These are phyloP conservation scores for Paracorniculantispora psalliotae DNA, from an alignment of 2,329 filamentous ascomycete genomes.

Conservation along the genomic window DNA sequence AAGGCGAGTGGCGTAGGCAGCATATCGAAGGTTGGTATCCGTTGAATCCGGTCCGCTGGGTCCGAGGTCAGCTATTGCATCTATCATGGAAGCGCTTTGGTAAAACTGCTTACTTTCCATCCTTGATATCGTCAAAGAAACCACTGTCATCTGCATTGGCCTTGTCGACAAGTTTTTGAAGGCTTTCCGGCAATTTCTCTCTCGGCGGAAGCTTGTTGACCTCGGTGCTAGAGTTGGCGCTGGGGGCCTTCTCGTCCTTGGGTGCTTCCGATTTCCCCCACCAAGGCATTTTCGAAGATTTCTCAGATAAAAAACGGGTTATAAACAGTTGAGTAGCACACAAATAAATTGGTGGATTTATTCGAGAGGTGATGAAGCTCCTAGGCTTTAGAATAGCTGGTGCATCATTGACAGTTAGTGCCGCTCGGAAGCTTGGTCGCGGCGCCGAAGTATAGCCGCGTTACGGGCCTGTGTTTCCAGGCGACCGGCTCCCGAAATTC, in stretches of 20 bases:
- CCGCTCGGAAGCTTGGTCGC: constrained; percentile 2
- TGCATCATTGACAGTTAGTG: background rate
- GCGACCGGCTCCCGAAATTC: constrained; percentile 20
- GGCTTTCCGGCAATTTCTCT: constrained; percentile 47
- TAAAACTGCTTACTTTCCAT: constrained; percentile 63
- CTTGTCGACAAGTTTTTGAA: constrained; percentile 55
- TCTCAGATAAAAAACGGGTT: background rate
- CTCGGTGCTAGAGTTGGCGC: constrained; percentile 24
- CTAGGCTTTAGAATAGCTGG: background rate
- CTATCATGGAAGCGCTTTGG: constrained; percentile 7
- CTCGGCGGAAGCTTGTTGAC: constrained; percentile 42
- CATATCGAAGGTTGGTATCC: constrained; percentile 82
- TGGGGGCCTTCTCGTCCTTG: constrained; percentile 21
- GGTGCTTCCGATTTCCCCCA: constrained; percentile 36
- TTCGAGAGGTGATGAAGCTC: background rate
- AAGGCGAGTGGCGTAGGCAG: constrained; percentile 80
- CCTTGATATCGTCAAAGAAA: constrained; percentile 71
- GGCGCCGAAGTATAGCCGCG: constrained; percentile 12
- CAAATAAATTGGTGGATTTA: background rate
- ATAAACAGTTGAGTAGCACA: background rate
- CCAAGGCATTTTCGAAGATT: constrained; percentile 32
- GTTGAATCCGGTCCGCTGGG: constrained; percentile 62
- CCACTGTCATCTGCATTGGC: constrained; percentile 58
- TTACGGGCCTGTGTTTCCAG: constrained; percentile 30
- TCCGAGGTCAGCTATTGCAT: constrained; percentile 16